phyloP scores from a whole-genome alignment of 805 yeast genomes.

The Ascoidea tarda region DNA sequence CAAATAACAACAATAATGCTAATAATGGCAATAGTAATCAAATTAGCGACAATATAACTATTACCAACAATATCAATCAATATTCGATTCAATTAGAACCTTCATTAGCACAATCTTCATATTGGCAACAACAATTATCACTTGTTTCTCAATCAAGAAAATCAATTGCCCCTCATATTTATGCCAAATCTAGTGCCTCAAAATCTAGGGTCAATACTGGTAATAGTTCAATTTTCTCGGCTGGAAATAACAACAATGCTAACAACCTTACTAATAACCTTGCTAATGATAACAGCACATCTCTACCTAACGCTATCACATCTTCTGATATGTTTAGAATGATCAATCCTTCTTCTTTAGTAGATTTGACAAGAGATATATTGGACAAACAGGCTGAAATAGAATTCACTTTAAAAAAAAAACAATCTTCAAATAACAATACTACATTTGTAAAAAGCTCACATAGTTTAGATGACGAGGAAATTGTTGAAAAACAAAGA shows the following conservation, averaged over 20 bases:
- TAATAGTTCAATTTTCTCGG: constrained; percentile 19
- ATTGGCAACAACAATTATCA: constrained; percentile 74
- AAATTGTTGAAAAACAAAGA: constrained; percentile 54
- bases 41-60: constrained; percentile 15
- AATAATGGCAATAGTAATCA: constrained; percentile 9
- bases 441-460: constrained; percentile 20
- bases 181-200: constrained; percentile 73
- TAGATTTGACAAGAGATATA: constrained; percentile 26
- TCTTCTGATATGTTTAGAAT: too few species aligned
- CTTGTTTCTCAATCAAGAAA: constrained; percentile 58
- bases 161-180: constrained; percentile 59
- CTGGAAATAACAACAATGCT: constrained; percentile 15
- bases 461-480: constrained; percentile 35
- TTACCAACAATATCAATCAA: constrained; percentile 13
- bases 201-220: constrained; percentile 31
- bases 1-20: not conserved
- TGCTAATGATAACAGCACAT: constrained; percentile 13
- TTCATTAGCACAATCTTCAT: constrained; percentile 22
- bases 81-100: constrained; percentile 18
- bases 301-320: constrained; percentile 9
- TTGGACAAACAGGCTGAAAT: constrained; percentile 19
- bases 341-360: constrained; percentile 16
- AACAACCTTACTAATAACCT: constrained; percentile 11
- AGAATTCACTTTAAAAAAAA: constrained; percentile 10
- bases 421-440: constrained; percentile 1